Percentiles rank a stretch among this genome's conserved stretches.
Conservation (phyloP, 108 stramenopile genomes). For the Cyclotella cryptica region DNA sequence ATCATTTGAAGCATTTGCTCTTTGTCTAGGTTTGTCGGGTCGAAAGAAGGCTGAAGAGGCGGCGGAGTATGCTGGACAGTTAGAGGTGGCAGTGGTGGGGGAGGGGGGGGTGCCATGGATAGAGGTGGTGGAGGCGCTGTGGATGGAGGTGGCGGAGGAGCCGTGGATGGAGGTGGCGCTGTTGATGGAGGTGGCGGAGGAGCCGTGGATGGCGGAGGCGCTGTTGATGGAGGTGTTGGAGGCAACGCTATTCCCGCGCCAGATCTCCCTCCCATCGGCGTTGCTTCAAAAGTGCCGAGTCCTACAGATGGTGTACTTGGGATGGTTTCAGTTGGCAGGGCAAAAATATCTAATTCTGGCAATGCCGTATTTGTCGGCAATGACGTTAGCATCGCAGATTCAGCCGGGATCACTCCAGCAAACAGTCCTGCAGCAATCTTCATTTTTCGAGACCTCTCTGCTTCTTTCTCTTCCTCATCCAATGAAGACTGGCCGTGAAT, state of each 20-base stretch:
- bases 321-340: conserved; percentile 2
- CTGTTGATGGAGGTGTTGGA: conserved; percentile 24
- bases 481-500: not conserved
- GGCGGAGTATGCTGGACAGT: not conserved
- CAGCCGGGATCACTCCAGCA: conserved; percentile 36
- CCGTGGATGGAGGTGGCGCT: conserved; percentile 24
- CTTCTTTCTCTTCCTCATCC: conserved; percentile 32
- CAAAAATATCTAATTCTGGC: conserved; percentile 15
- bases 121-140: conserved; percentile 21
- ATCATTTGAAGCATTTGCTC: conserved; percentile 50
- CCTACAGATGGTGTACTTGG: conserved; percentile 3
- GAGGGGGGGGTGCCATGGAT: conserved; percentile 8
- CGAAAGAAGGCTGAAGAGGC: not conserved
- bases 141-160: conserved; percentile 19
- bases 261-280: conserved; percentile 33
- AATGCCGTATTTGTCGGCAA: not conserved
- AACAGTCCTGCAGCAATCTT: conserved; percentile 46
- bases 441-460: conserved; percentile 43
- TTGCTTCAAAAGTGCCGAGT: conserved; percentile 19
- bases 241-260: conserved; percentile 4
- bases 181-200: conserved; percentile 15
- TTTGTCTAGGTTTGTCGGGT: conserved; percentile 19
- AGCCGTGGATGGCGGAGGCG: conserved; percentile 13
- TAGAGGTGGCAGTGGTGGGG: not conserved
- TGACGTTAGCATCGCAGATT: not conserved